Conservation (phyloP, 2,329 filamentous ascomycete species). For the Stagonosporopsis cucurbitacearum region DNA sequence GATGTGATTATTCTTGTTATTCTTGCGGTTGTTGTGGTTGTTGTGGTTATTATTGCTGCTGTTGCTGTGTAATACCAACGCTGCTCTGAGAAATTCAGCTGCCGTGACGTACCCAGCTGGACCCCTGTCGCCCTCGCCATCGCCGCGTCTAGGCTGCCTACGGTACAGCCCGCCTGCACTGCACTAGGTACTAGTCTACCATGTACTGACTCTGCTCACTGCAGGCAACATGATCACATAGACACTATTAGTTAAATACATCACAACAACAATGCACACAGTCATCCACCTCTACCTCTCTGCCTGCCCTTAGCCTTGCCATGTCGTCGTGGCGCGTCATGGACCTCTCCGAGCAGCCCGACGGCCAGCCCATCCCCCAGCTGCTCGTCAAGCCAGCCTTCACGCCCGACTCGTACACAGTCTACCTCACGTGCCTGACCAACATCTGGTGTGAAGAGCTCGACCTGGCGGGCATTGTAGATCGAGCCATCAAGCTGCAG, state of each 20-base stretch:
- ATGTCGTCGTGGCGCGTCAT: conserved; percentile 48
- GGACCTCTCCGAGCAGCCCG: conserved; percentile 31
- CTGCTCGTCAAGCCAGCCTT: conserved; percentile 69
- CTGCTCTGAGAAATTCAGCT: conserved; percentile 13
- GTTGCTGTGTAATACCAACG: neutral
- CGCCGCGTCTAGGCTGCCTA: conserved; percentile 19
- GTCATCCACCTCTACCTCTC: no score
- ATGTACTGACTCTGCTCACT: neutral
- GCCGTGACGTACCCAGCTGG: conserved; percentile 30
- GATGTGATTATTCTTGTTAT: no score
- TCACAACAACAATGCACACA: neutral
- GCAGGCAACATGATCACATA: neutral
- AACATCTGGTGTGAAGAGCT: conserved; percentile 75
- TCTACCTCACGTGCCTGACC: conserved; percentile 74
- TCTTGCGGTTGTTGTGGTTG: neutral
- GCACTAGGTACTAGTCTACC: neutral
- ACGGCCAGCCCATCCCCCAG: conserved; percentile 56
- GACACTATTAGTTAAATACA: no score
- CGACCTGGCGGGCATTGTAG: conserved; percentile 66
- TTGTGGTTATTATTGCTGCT: neutral
- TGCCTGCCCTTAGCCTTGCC: neutral
- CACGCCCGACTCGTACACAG: conserved; percentile 63
- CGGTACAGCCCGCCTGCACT: no score
- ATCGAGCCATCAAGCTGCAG: conserved; percentile 66
- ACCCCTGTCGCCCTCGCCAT: conserved; percentile 5